Evolutionary conservation across 2,329 filamentous ascomycete species (phyloP).

Genomic region (Botrytis pseudocinerea): DNA sequence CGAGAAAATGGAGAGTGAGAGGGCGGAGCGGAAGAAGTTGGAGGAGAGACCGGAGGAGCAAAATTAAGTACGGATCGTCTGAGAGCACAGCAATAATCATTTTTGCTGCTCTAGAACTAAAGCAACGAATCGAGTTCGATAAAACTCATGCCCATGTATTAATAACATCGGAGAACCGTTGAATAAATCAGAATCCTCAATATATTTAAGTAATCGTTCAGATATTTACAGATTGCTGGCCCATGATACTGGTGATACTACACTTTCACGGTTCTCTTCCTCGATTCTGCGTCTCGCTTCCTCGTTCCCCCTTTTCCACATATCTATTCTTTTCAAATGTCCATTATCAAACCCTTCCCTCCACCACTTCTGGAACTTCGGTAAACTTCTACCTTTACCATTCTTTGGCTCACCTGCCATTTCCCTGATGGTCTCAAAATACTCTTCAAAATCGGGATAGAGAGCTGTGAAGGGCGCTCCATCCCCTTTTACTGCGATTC

Average conservation of each 20-base stretch:
- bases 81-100: background rate
- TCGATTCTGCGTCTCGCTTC: conserved; percentile 38
- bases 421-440: conserved; percentile 58
- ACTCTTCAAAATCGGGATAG: conserved; percentile 63
- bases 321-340: conserved; percentile 55
- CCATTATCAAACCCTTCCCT: conserved; percentile 53
- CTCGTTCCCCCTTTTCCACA: conserved; percentile 57
- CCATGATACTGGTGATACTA: background rate
- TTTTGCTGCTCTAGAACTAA: background rate
- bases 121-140: background rate
- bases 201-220: background rate
- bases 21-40: too few relatives aligned
- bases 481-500: conserved; percentile 56
- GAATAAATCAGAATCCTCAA: background rate
- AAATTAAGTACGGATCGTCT: background rate
- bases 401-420: conserved; percentile 50
- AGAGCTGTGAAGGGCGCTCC: conserved; percentile 57
- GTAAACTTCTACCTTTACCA: conserved; percentile 49
- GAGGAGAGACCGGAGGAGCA: background rate
- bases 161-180: background rate
- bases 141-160: background rate
- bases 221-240: conserved; percentile 2
- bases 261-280: conserved; percentile 4
- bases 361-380: conserved; percentile 50
- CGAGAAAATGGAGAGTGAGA: background rate